phyloP scores from a whole-genome alignment of 2,329 filamentous ascomycete species.

The Fusarium annulatum region DNA sequence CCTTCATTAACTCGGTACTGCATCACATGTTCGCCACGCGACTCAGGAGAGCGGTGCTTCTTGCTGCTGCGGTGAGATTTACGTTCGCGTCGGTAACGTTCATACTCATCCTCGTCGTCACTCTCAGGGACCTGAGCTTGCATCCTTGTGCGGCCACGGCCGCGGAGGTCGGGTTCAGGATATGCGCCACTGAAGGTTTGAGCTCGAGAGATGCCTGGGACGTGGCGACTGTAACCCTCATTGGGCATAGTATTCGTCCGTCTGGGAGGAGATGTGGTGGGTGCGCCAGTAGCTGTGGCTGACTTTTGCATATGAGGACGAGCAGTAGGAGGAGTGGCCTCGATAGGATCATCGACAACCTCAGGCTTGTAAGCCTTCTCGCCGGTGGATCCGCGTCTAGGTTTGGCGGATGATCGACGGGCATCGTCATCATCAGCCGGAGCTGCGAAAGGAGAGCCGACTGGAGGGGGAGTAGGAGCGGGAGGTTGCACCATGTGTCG shows the following conservation, averaged over 20 bases:
- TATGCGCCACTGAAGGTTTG: constrained; percentile 49
- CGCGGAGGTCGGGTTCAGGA: constrained; percentile 47
- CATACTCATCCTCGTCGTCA: constrained; percentile 52
- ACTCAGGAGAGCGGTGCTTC: constrained; percentile 50
- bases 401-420: constrained; percentile 49
- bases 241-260: constrained; percentile 52
- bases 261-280: constrained; percentile 50
- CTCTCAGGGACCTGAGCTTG: constrained; percentile 51
- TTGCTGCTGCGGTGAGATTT: constrained; percentile 52
- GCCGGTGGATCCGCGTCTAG: constrained; percentile 50
- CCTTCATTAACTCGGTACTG: constrained; percentile 47
- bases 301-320: constrained; percentile 46
- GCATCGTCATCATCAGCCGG: constrained; percentile 50
- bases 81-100: constrained; percentile 47
- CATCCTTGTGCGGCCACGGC: constrained; percentile 52
- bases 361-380: constrained; percentile 51
- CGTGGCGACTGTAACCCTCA: constrained; percentile 46
- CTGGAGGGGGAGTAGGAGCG: constrained; percentile 52
- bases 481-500: constrained; percentile 45
- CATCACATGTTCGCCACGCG: constrained; percentile 39
- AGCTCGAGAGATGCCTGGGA: constrained; percentile 47
- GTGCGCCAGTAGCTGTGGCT: constrained; percentile 40
- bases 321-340: constrained; percentile 47
- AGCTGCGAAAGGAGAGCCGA: constrained; percentile 43
- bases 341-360: constrained; percentile 47